Evolutionary conservation across 2,329 filamentous ascomycete species (phyloP).

Genomic region (Nothopassalora personata): DNA sequence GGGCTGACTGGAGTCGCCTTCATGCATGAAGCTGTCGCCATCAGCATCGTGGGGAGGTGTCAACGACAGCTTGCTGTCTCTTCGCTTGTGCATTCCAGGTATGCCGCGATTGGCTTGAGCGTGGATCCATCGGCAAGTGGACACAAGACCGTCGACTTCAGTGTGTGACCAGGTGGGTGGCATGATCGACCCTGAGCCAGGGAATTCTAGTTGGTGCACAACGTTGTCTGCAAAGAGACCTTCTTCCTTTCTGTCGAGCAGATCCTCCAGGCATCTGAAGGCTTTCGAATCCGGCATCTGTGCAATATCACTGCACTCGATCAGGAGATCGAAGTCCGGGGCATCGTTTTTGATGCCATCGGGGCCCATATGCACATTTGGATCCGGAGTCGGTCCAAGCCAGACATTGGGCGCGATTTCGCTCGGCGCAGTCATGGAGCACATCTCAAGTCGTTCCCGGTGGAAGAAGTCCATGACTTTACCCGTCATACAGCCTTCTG

Average conservation of each 20-base stretch:
- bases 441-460: constrained; percentile 89
- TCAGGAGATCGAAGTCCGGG: constrained; percentile 62
- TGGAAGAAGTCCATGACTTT: constrained; percentile 82
- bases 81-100: constrained; percentile 22
- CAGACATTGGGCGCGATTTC: constrained; percentile 88
- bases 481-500: constrained; percentile 65
- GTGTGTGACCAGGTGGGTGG: constrained; percentile 76
- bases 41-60: constrained; percentile 42
- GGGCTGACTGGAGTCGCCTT: constrained; percentile 17
- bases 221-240: constrained; percentile 35
- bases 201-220: constrained; percentile 68
- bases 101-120: constrained; percentile 59
- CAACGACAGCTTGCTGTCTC: constrained; percentile 41
- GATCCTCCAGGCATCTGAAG: constrained; percentile 59
- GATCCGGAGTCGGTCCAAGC: constrained; percentile 79
- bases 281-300: constrained; percentile 65
- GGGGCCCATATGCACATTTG: constrained; percentile 41
- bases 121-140: constrained; percentile 87
- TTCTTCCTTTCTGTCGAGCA: constrained; percentile 32
- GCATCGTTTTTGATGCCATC: constrained; percentile 44
- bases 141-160: constrained; percentile 78
- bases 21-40: constrained; percentile 53
- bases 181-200: constrained; percentile 87
- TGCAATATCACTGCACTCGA: constrained; percentile 84
- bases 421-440: constrained; percentile 80